Evolutionary conservation across 78 protist genomes (phyloP), one percentile per base, ranked within the genome.

Genomic region (Polysphondylium violaceum): DNA sequence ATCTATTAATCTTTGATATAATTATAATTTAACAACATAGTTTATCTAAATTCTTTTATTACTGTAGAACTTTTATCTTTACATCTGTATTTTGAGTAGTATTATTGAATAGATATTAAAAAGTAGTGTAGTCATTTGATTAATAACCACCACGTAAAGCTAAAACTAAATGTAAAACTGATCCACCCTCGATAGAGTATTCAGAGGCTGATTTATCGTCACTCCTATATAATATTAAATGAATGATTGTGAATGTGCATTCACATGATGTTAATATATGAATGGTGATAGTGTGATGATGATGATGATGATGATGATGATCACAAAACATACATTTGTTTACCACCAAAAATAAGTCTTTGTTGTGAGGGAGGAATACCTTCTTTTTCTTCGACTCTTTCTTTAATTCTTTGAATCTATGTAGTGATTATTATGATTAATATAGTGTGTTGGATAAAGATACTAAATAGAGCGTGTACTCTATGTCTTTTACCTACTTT

Each of bases 351-450:
- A 76, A 96, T 96, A 75, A 94, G 95, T 51, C 98, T 95, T 76
- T 96, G 98, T 74, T 96, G 98, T 19, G 92, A 69, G 2, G 98
- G 98, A 17, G 98, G 96, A 69, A 96, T 95, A 65, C 98, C 98
- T 44, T 96, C 98, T 86, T 95, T 95, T 91, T 96, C 98, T 55
- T 94, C 98, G 19, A 96, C 93, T 35, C 96, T 88, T 86, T 96
- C 98, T 89, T 96, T 96, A 76, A 96, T 77, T 38, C 96, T 60
- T 86, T 92, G 93, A 38, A 96, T 95, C 92, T 79, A 38, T 61
- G 7, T 60, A 23, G 11, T 31, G 21, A 11, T 12, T 14, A 55
- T 55, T 2, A n/a, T 14, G 60, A 19, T 55, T 12, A 9, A 55
- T 55, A 55, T 19, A 55, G 9, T 50, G 56, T 14, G 12, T 50